Evolutionary conservation across 441 rosid species (phyloP).

Genomic region (Croton setiger): DNA sequence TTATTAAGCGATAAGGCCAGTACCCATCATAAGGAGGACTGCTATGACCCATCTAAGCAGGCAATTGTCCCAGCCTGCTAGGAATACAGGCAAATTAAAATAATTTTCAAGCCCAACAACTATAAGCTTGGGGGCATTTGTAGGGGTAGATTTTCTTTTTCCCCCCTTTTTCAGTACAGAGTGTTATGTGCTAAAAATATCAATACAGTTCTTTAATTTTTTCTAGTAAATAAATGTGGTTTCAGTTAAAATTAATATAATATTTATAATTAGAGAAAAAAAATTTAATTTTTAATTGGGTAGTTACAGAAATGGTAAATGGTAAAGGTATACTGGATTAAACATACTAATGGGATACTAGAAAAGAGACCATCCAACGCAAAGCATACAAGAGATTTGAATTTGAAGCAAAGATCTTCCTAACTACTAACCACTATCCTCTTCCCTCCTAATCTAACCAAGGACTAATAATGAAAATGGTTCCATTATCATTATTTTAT

Average conservation of each 20-base stretch:
- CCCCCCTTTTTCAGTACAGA: too few species aligned
- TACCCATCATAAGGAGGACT: neutral
- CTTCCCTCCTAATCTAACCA: constrained; percentile 1
- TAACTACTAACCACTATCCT: neutral
- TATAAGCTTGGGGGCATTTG: neutral
- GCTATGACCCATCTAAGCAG: too few species aligned
- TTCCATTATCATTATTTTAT: neutral
- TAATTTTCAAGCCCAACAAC: neutral
- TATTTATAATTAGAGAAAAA: too few species aligned
- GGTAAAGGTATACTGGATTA: too few species aligned
- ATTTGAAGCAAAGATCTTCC: constrained; percentile 11
- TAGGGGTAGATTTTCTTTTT: too few species aligned
- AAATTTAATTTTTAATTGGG: too few species aligned
- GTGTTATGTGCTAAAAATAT: too few species aligned
- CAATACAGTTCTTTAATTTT: too few species aligned
- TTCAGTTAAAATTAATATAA: too few species aligned
- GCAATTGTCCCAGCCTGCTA: neutral
- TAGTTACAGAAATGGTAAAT: too few species aligned
- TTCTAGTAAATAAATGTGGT: too few species aligned
- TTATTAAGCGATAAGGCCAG: neutral
- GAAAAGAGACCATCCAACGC: neutral
- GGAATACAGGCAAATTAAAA: neutral
- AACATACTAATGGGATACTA: neutral
- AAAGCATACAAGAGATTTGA: neutral
- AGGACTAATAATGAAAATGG: neutral